A percentile compares a stretch with the other conserved stretches of the same genome.
These are phyloP conservation scores for Rhodotorula graminis DNA, from an alignment of 768 basidiomycete species.

Conservation along the genomic window DNA sequence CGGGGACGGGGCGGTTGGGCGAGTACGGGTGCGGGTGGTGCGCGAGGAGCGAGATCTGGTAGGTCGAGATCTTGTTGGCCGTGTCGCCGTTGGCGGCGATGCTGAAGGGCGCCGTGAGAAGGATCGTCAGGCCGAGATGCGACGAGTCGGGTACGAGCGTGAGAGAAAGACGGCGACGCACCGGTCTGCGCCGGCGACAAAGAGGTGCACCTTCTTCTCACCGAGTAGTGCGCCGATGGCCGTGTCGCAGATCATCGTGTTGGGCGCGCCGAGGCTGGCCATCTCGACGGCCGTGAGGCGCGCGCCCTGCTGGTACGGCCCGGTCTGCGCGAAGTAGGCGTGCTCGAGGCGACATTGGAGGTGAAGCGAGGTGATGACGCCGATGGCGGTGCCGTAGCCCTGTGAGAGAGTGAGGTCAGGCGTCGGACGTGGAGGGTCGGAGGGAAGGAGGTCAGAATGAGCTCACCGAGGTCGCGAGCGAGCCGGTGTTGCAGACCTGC, in stretches of 20 bases:
- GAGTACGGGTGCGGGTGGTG: conserved; percentile 48
- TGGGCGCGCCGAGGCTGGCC: conserved; percentile 73
- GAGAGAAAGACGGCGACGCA: neutral
- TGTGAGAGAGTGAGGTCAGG: conserved; percentile 44
- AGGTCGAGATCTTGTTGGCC: conserved; percentile 97
- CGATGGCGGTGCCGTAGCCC: conserved; percentile 94
- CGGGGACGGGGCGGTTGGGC: conserved; percentile 60
- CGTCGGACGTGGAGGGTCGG: conserved; percentile 9
- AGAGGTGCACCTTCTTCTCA: conserved; percentile 64
- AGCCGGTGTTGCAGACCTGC: conserved; percentile 89
- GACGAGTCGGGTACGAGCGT: no score
- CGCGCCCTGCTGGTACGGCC: conserved; percentile 89
- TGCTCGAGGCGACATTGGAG: conserved; percentile 66
- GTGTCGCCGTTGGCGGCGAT: conserved; percentile 92
- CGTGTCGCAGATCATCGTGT: conserved; percentile 92
- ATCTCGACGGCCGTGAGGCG: conserved; percentile 85
- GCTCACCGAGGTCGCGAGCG: conserved; percentile 82
- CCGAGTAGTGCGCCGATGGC: conserved; percentile 91
- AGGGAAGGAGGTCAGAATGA: neutral
- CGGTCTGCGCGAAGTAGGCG: conserved; percentile 89
- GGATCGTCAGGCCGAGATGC: no score
- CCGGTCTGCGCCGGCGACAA: conserved; percentile 42
- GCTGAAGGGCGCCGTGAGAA: neutral
- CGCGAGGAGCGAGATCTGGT: conserved; percentile 90
- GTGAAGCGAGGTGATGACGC: conserved; percentile 83